Conservation (phyloP, 805 yeast genomes). For the Myxozyma lipomycoides region DNA sequence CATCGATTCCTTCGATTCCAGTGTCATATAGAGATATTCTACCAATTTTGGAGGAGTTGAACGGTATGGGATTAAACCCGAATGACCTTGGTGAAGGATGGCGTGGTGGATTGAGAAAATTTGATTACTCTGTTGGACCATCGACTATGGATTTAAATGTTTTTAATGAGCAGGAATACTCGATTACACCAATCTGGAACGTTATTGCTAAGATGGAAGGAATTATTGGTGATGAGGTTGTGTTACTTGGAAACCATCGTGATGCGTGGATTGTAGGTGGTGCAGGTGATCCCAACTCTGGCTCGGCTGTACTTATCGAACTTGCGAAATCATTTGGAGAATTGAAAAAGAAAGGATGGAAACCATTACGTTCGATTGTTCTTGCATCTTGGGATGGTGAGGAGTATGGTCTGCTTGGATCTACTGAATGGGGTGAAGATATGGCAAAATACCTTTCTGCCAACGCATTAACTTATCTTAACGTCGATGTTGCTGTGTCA, state of each 20-base stretch:
- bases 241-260: constrained; percentile 70
- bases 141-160: constrained; percentile 47
- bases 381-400: constrained; percentile 82
- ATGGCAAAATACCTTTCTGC: constrained; percentile 45
- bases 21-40: constrained; percentile 58
- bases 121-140: constrained; percentile 55
- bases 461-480: constrained; percentile 61
- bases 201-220: constrained; percentile 63
- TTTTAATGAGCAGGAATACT: constrained; percentile 58
- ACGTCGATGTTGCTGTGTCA: constrained; percentile 60
- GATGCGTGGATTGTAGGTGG: constrained; percentile 81
- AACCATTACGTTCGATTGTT: constrained; percentile 64
- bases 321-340: constrained; percentile 56
- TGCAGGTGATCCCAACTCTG: constrained; percentile 76
- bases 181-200: constrained; percentile 57
- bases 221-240: constrained; percentile 47
- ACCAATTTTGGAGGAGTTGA: constrained; percentile 57
- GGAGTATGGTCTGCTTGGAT: constrained; percentile 67
- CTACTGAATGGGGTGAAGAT: constrained; percentile 74
- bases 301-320: constrained; percentile 63
- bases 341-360: constrained; percentile 57
- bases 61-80: constrained; percentile 51
- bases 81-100: constrained; percentile 45
- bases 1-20: constrained; percentile 68
- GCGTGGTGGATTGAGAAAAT: constrained; percentile 44